Base-by-base conservation (phyloP, 495 filamentous ascomycete species). In the Penicillium subrubescens region DNA sequence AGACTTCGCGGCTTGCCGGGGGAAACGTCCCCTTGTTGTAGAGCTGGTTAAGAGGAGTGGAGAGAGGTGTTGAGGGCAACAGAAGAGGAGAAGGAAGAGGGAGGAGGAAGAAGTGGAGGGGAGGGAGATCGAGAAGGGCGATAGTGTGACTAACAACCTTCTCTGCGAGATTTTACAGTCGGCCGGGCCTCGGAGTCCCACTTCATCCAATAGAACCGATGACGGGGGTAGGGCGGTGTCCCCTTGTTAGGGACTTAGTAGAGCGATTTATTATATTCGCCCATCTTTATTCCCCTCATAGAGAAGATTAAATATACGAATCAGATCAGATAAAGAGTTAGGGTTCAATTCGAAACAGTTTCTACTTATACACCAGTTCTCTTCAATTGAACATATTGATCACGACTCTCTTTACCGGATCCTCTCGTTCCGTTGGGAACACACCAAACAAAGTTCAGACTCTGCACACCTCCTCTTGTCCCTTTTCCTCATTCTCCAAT, bases 161-260 rank as follows among this genome's bases (percentile, higher is more conserved):
- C 33, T 17, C 41, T 27, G 57, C 60, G 59, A 68, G 68, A 71
- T 68, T 72, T 72, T 72, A 63, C 56, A 67, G 72, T 72, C 67
- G 73, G 71, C 71, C 64, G 72, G 65, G 39, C 59, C 52, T 75
- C 71, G 68, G 68, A 68, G 71, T 63, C 63, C 57, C 68, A 5
- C 27, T 62, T 62, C 21, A 60, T 37, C 53, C 66, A 65, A 67
- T 61, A 41, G 59, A 37, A 34, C 31, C 62, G 59, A 65, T 60
- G 53, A 62, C 44, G 48, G 64, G 25, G 25, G 25, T 4, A 27
- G 25, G 25, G 25, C 25, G 25, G 25, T n/a, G n/a, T n/a, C n/a
- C n/a, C n/a, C n/a, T n/a, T n/a, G n/a, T n/a, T n/a, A 27, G 25
- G 25, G 1, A 27, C 25, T 27, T 27, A 48, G 53, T 21, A 63